phyloP scores from a whole-genome alignment of 305 asterid species.

The Ilex paraguariensis region DNA sequence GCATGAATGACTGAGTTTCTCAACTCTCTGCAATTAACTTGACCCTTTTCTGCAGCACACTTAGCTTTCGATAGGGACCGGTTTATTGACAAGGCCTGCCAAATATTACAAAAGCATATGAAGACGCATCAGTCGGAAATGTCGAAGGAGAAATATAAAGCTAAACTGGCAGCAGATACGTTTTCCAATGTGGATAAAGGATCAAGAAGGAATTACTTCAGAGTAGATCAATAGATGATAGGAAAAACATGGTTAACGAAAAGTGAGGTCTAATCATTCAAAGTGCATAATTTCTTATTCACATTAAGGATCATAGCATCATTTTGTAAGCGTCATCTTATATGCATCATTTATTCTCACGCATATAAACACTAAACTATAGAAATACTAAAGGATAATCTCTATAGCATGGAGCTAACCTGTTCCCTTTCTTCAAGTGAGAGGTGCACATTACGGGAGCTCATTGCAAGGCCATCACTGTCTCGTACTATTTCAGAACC shows the following conservation, averaged over 20 bases:
- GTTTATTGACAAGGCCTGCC: conserved; percentile 77
- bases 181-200: too few relatives aligned
- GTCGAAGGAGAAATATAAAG: background rate
- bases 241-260: too few relatives aligned
- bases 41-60: conserved; percentile 58
- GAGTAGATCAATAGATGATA: too few relatives aligned
- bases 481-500: conserved; percentile 77
- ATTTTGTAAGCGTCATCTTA: too few relatives aligned
- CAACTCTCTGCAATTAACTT: conserved; percentile 46
- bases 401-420: conserved; percentile 30
- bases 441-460: conserved; percentile 87
- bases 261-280: too few relatives aligned
- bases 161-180: too few relatives aligned
- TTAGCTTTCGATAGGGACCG: conserved; percentile 54
- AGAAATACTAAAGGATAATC: too few relatives aligned
- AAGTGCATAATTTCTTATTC: too few relatives aligned
- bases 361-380: too few relatives aligned
- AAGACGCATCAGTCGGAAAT: background rate
- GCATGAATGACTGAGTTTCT: conserved; percentile 37
- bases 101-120: conserved; percentile 1
- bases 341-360: too few relatives aligned
- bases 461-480: conserved; percentile 85
- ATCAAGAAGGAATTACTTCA: too few relatives aligned
- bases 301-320: too few relatives aligned
- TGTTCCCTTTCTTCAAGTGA: conserved; percentile 63